Base-by-base conservation (phyloP, 1,284 basidiomycete genomes). In the Leccinum glutinopallens region DNA sequence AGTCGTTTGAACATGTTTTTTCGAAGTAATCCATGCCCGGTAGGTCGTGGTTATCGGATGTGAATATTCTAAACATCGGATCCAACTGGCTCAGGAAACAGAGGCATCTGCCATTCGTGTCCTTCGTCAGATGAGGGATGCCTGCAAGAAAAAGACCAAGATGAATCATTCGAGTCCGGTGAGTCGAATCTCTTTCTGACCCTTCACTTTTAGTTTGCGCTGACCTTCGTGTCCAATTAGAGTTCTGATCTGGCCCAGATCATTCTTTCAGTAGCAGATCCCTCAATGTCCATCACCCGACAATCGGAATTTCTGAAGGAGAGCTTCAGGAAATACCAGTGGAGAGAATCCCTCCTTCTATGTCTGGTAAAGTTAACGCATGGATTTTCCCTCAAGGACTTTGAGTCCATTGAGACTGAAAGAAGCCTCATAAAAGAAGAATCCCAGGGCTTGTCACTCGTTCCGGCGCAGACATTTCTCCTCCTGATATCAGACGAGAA, bases 271-370 rank as follows among this genome's bases (percentile, higher is more conserved):
- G 29, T 56, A n/a, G 17, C 32, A 10, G n/a, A 56, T 15, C 54
- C 29, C 32, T 56, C 32, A n/a, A 64, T 61, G 29, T 1, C 55
- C 1, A 61, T 67, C 5, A 6, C 22, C 0, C 37, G 55, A 1
- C 2, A 3, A 0, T n/a, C n/a, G n/a, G 37, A 61, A 2, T 61
- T 67, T 1, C 0, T 67, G 8, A 25, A 62, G 37, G 13, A 1
- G 1, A 68, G 68, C 59, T 68, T 64, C 29, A 2, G 62, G 13
- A 65, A 62, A 22, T 64, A 68, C n/a, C 68, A 65, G 22, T 68
- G 65, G 65, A 68, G 60, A 32, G 61, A 68, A 19, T 2, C 56
- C 0, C 39, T 67, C 0, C 2, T 69, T 5, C 17, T 56, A 1
- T 58, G 35, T 35, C 55, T 68, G 1, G 25, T n/a, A 0, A 46